Percentiles rank a stretch among this genome's conserved stretches.
Conservation (phyloP, 768 basidiomycete species). For the Rhodotorula sphaerocarpa region DNA sequence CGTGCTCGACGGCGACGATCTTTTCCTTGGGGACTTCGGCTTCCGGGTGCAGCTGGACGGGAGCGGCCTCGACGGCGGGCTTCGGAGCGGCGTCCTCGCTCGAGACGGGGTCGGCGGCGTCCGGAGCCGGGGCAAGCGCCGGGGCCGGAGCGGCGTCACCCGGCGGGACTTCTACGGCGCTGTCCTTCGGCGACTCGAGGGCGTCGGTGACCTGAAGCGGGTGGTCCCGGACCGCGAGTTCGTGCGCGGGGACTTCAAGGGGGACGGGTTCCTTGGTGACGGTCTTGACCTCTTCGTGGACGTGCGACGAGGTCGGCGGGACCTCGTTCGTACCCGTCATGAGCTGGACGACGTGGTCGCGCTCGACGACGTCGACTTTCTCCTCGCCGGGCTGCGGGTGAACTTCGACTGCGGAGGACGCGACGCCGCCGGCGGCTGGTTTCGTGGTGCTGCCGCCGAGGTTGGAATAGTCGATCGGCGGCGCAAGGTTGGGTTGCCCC, state of each 20-base stretch:
- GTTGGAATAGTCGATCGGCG: not conserved
- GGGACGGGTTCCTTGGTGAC: no score
- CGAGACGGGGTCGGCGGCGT: constrained; percentile 3
- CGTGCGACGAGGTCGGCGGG: no score
- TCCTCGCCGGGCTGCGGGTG: no score
- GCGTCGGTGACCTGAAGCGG: no score
- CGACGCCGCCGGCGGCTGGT: no score
- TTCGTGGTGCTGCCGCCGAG: not conserved
- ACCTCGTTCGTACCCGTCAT: no score
- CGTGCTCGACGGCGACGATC: not conserved
- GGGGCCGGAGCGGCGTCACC: not conserved
- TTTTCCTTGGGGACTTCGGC: not conserved
- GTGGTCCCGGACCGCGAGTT: no score
- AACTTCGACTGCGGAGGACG: no score
- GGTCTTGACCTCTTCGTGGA: no score
- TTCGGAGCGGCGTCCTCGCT: constrained; percentile 1
- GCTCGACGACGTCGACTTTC: no score
- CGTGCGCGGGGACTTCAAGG: no score
- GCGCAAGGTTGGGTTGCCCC: not conserved
- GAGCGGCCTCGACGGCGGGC: constrained; percentile 10
- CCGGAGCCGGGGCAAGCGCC: constrained; percentile 12
- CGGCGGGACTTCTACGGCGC: not conserved
- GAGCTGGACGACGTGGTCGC: no score
- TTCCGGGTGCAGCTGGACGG: not conserved
- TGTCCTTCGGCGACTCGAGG: not conserved